Evolutionary conservation across 352 stramenopile species (phyloP).

Genomic region (Phytophthora aleatoria): DNA sequence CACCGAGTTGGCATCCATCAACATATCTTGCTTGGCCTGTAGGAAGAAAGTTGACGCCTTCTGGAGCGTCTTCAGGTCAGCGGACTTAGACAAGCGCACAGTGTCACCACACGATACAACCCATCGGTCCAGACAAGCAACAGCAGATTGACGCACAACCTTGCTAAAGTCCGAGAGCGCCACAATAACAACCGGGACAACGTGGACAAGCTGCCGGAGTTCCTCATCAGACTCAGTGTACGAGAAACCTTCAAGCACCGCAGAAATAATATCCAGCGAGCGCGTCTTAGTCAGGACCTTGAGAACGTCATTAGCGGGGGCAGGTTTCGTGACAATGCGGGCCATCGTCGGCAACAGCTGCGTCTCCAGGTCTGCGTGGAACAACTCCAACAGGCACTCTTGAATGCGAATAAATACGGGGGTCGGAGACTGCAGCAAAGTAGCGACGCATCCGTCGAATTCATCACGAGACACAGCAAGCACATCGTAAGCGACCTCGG

Average conservation of each 20-base stretch:
- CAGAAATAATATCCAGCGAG: slow-evolving; percentile 69
- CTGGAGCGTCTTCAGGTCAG: slow-evolving; percentile 37
- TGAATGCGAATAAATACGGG: slow-evolving; percentile 73
- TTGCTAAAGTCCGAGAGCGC: slow-evolving; percentile 55
- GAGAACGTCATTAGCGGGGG: slow-evolving; percentile 41
- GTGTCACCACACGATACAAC: slow-evolving; percentile 34
- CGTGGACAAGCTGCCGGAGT: slow-evolving; percentile 44
- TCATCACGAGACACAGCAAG: slow-evolving; percentile 50
- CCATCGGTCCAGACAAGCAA: slow-evolving; percentile 68
- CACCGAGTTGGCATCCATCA: slow-evolving; percentile 73
- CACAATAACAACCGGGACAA: slow-evolving; percentile 73
- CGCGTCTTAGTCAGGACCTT: slow-evolving; percentile 61
- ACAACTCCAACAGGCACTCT: slow-evolving; percentile 52
- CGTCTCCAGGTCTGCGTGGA: slow-evolving; percentile 50
- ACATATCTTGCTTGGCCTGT: slow-evolving; percentile 71
- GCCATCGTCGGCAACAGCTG: slow-evolving; percentile 73
- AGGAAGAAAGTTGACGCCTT: slow-evolving; percentile 53
- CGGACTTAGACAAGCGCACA: slow-evolving; percentile 23
- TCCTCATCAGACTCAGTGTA: slow-evolving; percentile 49
- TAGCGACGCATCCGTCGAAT: slow-evolving; percentile 69
- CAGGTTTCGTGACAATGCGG: slow-evolving; percentile 43
- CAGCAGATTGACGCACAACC: slow-evolving; percentile 61
- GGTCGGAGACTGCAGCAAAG: slow-evolving; percentile 65
- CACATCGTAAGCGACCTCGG: slow-evolving; percentile 45
- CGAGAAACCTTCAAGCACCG: slow-evolving; percentile 55